These are phyloP conservation scores for Melastoma malabathricum DNA, from an alignment of 345 rosid genomes.

Conservation along the genomic window DNA sequence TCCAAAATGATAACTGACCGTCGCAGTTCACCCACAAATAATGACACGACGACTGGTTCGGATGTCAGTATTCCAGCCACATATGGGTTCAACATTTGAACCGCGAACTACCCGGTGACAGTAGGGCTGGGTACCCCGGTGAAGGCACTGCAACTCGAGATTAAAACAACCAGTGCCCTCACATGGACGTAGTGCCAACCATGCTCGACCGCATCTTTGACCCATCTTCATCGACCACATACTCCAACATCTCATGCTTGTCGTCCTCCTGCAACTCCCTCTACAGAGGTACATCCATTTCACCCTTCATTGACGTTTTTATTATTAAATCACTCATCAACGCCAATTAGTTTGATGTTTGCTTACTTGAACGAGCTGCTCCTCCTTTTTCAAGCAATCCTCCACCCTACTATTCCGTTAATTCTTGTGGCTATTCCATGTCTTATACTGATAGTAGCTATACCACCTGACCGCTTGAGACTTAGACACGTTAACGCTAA, in stretches of 20 bases:
- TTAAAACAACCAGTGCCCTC: slow-evolving; percentile 14
- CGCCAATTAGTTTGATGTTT: neutral
- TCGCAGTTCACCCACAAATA: neutral
- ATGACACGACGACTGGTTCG: neutral
- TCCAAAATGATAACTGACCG: too few species aligned
- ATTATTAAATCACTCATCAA: neutral
- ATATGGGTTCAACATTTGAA: neutral
- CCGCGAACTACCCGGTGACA: neutral
- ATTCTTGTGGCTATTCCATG: neutral
- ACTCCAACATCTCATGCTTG: slow-evolving; percentile 4
- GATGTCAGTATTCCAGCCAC: neutral
- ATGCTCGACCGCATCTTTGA: slow-evolving; percentile 10
- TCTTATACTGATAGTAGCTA: slow-evolving; percentile 6
- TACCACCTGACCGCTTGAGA: slow-evolving; percentile 6
- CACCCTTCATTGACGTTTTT: neutral
- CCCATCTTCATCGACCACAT: slow-evolving; percentile 15
- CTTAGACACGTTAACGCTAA: slow-evolving; percentile 12
- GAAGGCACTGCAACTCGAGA: neutral
- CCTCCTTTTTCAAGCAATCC: neutral
- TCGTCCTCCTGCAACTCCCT: neutral
- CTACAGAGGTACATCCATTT: neutral
- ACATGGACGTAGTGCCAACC: slow-evolving; percentile 12
- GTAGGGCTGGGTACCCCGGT: slow-evolving; percentile 10
- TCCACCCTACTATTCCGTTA: neutral
- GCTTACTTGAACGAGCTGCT: too few species aligned